phyloP scores from a whole-genome alignment of 176 grass and related monocot genomes.

The Oryza longistaminata region DNA sequence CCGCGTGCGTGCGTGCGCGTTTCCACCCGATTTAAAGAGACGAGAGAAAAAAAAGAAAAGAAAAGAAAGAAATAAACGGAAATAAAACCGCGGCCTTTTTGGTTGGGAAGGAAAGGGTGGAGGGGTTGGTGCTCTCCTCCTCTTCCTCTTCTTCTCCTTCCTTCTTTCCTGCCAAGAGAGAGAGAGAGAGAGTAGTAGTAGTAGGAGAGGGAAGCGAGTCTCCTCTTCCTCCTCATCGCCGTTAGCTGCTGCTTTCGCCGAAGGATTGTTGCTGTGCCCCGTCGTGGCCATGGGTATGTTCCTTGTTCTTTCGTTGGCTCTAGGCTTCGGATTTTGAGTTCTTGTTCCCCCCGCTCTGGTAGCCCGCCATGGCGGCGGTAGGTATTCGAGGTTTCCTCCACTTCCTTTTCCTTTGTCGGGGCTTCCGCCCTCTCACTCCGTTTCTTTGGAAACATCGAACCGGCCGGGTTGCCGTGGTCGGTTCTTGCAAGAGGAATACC shows the following conservation, averaged over 20 bases:
- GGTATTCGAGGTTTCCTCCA: neutral
- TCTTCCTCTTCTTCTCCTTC: neutral
- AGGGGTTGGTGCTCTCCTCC: neutral
- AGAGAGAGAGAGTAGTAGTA: too few species aligned
- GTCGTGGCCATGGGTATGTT: neutral
- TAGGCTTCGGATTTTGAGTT: too few species aligned
- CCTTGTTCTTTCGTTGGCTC: neutral
- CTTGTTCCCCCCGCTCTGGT: neutral
- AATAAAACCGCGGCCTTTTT: neutral
- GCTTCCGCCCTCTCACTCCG: neutral
- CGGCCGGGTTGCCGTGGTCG: too few species aligned
- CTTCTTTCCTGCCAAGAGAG: neutral
- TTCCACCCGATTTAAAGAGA: conserved; percentile 22
- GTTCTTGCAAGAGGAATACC: neutral
- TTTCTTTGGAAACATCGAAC: conserved; percentile 40
- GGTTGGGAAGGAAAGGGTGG: neutral
- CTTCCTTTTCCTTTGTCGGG: too few species aligned
- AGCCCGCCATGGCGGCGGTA: neutral
- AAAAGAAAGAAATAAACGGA: neutral
- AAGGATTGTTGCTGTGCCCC: neutral
- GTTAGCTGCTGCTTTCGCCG: neutral
- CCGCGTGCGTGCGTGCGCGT: conserved; percentile 26
- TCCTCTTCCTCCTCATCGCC: too few species aligned
- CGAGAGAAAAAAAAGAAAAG: neutral
- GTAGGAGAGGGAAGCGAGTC: neutral